Percentiles rank a stretch among this genome's conserved stretches.
phyloP scores from a whole-genome alignment of 2,329 filamentous ascomycete genomes.

The Monosporascus sp. region DNA sequence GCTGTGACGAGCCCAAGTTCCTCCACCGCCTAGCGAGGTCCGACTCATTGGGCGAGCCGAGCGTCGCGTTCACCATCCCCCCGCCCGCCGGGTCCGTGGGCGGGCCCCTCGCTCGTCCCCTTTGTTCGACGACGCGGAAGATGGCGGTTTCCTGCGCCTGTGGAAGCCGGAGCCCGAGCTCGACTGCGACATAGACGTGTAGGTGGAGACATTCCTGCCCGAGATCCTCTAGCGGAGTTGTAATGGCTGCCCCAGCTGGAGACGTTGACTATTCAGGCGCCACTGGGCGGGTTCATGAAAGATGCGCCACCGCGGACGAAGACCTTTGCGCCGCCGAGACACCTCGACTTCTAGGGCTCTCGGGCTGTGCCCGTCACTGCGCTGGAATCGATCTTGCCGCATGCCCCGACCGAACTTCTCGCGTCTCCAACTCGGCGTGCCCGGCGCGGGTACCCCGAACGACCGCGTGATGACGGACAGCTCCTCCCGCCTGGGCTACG shows the following conservation, averaged over 20 bases:
- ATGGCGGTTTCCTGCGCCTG: not conserved
- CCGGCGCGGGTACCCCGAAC: too few relatives aligned
- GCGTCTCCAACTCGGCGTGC: too few relatives aligned
- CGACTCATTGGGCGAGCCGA: not conserved
- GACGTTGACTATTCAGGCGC: not conserved
- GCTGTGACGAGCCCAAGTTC: not conserved
- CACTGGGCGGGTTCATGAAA: not conserved
- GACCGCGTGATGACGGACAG: too few relatives aligned
- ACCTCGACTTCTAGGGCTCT: not conserved
- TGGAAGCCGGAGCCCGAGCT: not conserved
- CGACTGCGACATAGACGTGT: too few relatives aligned
- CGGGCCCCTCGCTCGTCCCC: too few relatives aligned
- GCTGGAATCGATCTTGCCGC: conserved; percentile 1
- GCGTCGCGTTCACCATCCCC: too few relatives aligned
- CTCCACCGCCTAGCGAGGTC: conserved; percentile 1
- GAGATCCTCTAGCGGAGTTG: not conserved
- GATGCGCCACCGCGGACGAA: not conserved
- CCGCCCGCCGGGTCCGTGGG: too few relatives aligned
- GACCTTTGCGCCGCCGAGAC: not conserved
- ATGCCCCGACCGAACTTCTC: too few relatives aligned
- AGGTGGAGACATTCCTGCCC: too few relatives aligned
- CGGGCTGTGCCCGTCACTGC: not conserved
- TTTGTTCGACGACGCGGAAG: too few relatives aligned
- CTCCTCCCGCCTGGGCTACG: too few relatives aligned
- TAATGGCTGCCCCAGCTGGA: conserved; percentile 6